These are phyloP conservation scores for Neocallimastix lanati DNA, from an alignment of 192 early-diverging fungal species.

Conservation along the genomic window DNA sequence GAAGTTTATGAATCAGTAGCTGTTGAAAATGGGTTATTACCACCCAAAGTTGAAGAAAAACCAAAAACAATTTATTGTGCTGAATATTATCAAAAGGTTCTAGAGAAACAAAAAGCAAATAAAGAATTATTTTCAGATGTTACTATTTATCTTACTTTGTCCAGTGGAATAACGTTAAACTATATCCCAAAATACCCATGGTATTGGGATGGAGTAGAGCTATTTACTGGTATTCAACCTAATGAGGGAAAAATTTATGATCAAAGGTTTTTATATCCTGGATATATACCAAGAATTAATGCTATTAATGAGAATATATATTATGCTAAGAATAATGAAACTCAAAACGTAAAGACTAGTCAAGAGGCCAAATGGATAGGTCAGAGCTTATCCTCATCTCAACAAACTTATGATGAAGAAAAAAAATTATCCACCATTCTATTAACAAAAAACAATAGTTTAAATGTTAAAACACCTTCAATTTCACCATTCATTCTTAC, in stretches of 20 bases:
- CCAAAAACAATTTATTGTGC: background rate
- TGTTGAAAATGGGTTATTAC: background rate
- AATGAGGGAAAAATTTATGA: background rate
- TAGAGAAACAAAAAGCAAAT: background rate
- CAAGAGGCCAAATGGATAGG: background rate
- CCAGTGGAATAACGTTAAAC: background rate
- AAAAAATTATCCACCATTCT: background rate
- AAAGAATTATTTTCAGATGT: background rate
- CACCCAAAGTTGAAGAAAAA: background rate
- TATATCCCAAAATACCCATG: background rate
- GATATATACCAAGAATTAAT: background rate
- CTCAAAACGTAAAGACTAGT: background rate
- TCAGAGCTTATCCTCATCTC: background rate
- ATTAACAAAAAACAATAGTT: background rate
- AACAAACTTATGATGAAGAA: background rate
- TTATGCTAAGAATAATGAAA: background rate
- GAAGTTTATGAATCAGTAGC: background rate
- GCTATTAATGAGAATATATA: no score
- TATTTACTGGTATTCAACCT: background rate
- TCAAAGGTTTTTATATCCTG: background rate
- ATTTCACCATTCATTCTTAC: no score
- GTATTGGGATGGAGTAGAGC: background rate
- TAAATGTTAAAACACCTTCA: background rate
- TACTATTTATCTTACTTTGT: background rate
- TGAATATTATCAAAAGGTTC: background rate